Evolutionary conservation across 768 basidiomycete genomes (phyloP).

Genomic region (Podaxis mareebaensis): DNA sequence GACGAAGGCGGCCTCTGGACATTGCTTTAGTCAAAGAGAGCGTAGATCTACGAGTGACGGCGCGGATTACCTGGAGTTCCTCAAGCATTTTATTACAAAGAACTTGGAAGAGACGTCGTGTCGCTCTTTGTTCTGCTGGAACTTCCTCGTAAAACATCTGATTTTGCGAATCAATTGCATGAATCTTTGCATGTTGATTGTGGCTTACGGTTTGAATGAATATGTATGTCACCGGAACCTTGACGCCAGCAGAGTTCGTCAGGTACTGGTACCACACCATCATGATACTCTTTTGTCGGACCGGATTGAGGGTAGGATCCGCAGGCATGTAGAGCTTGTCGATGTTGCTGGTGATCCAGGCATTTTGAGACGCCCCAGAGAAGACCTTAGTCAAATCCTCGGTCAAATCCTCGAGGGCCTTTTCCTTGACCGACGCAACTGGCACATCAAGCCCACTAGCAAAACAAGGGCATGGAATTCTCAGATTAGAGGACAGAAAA

Average conservation of each 20-base stretch:
- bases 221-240: too few relatives aligned
- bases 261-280: too few relatives aligned
- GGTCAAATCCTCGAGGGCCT: not conserved
- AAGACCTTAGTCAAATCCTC: not conserved
- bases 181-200: not conserved
- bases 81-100: not conserved
- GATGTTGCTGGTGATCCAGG: not conserved
- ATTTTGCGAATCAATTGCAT: not conserved
- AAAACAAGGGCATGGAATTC: not conserved
- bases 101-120: not conserved
- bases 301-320: not conserved
- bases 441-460: not conserved
- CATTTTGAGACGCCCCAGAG: too few relatives aligned
- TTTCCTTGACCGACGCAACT: not conserved
- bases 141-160: not conserved
- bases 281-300: not conserved
- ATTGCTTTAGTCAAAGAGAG: not conserved
- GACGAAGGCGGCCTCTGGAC: not conserved
- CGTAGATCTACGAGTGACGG: not conserved
- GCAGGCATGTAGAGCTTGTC: not conserved
- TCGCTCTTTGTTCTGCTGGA: not conserved
- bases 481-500: not conserved
- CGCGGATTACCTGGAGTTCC: not conserved
- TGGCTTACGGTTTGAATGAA: not conserved
- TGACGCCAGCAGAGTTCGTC: too few relatives aligned